Conservation (phyloP, 148 eudicot species). For the Fagopyrum homotropicum region DNA sequence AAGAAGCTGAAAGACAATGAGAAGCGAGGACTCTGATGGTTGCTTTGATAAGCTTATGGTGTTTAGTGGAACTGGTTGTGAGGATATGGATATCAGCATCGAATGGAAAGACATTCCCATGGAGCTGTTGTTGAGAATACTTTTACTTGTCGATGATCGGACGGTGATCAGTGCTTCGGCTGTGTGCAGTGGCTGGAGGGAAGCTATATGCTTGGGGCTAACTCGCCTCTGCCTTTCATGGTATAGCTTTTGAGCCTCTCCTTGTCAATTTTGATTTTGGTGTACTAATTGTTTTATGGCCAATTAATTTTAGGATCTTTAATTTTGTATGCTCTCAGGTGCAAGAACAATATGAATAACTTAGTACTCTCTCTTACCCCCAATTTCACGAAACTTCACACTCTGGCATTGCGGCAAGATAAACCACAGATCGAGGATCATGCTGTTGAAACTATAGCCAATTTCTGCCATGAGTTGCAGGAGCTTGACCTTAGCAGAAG, state of each 20-base stretch:
- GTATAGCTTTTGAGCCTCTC: slow-evolving; percentile 31
- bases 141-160: slow-evolving; percentile 72
- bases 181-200: slow-evolving; percentile 89
- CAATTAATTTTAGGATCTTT: not conserved
- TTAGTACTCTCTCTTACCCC: slow-evolving; percentile 71
- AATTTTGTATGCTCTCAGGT: slow-evolving; percentile 33
- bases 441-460: slow-evolving; percentile 65
- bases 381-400: slow-evolving; percentile 66
- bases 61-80: slow-evolving; percentile 22
- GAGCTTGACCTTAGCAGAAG: slow-evolving; percentile 93
- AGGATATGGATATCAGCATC: slow-evolving; percentile 25
- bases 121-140: slow-evolving; percentile 77
- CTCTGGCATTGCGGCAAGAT: slow-evolving; percentile 70
- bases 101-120: slow-evolving; percentile 89
- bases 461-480: slow-evolving; percentile 60
- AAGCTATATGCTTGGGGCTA: slow-evolving; percentile 68
- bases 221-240: slow-evolving; percentile 75
- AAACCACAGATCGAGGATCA: slow-evolving; percentile 76
- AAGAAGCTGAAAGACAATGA: slow-evolving; percentile 9
- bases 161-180: slow-evolving; percentile 69
- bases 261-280: not conserved
- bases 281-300: not conserved
- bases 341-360: slow-evolving; percentile 75
- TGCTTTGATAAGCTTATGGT: slow-evolving; percentile 71
- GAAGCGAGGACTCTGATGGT: slow-evolving; percentile 38